These are phyloP conservation scores for Candida koratica DNA, from an alignment of 805 yeast species.

Conservation along the genomic window DNA sequence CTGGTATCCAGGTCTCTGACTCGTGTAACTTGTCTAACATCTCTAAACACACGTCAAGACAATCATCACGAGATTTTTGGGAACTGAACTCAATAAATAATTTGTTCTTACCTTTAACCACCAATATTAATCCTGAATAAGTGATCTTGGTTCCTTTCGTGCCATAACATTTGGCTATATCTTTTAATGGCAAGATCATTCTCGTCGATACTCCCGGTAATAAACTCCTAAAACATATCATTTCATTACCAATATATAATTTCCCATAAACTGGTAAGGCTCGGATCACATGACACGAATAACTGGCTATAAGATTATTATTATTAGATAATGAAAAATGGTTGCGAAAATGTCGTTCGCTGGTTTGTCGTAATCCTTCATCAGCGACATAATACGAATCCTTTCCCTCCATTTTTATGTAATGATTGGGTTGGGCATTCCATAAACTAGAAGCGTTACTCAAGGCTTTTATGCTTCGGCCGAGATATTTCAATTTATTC, in stretches of 20 bases:
- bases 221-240: conserved; percentile 76
- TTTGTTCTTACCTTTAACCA: conserved; percentile 72
- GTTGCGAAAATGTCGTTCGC: conserved; percentile 55
- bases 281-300: conserved; percentile 64
- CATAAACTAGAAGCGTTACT: conserved; percentile 40
- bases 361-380: conserved; percentile 38
- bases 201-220: conserved; percentile 73
- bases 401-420: conserved; percentile 36
- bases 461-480: conserved; percentile 28
- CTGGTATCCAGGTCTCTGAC: conserved; percentile 21
- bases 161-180: conserved; percentile 63
- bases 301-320: conserved; percentile 59
- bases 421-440: conserved; percentile 63
- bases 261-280: conserved; percentile 82
- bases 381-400: conserved; percentile 40
- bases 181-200: conserved; percentile 76
- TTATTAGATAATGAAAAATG: conserved; percentile 61
- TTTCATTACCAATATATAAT: conserved; percentile 62
- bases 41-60: conserved; percentile 50
- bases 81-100: conserved; percentile 73
- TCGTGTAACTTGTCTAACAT: conserved; percentile 43
- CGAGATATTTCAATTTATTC: conserved; percentile 17
- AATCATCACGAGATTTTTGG: conserved; percentile 64
- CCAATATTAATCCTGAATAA: conserved; percentile 66
- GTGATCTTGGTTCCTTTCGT: conserved; percentile 67